These are phyloP conservation scores for Phaeosphaeria sp. DNA, from an alignment of 2,329 filamentous ascomycete species.

Conservation along the genomic window DNA sequence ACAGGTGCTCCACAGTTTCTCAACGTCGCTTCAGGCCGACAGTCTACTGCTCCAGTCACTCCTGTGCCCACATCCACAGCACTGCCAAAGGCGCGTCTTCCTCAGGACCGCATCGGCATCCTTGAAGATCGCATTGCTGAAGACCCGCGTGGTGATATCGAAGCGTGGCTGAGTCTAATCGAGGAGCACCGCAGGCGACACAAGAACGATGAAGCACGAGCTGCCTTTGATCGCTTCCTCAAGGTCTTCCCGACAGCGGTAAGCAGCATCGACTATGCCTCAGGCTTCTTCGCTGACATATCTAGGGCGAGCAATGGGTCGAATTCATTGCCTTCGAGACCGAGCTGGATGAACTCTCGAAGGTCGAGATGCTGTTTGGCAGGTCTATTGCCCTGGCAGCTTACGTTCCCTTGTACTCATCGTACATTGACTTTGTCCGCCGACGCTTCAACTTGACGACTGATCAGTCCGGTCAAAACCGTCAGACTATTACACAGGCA, in stretches of 20 bases:
- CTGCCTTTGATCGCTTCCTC: conserved; percentile 84
- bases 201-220: conserved; percentile 80
- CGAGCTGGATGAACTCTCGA: conserved; percentile 79
- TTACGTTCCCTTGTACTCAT: conserved; percentile 86
- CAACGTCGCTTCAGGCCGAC: conserved; percentile 39
- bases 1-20: conserved; percentile 34
- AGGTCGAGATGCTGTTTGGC: conserved; percentile 83
- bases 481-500: conserved; percentile 79
- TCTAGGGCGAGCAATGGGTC: conserved; percentile 88
- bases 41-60: conserved; percentile 50
- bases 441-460: conserved; percentile 85
- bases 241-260: conserved; percentile 89
- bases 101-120: conserved; percentile 76
- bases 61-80: conserved; percentile 37
- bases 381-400: conserved; percentile 78
- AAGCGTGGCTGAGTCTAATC: conserved; percentile 89
- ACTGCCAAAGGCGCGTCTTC: conserved; percentile 61
- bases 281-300: conserved; percentile 54
- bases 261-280: conserved; percentile 55
- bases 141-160: conserved; percentile 89
- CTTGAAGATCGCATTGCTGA: conserved; percentile 91
- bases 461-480: conserved; percentile 77
- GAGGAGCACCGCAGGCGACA: conserved; percentile 81
- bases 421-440: conserved; percentile 94
- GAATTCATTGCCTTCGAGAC: conserved; percentile 90